A percentile compares a stretch with the other conserved stretches of the same genome.
phyloP scores from a whole-genome alignment of 345 rosid species.

The Ailanthus altissimus region DNA sequence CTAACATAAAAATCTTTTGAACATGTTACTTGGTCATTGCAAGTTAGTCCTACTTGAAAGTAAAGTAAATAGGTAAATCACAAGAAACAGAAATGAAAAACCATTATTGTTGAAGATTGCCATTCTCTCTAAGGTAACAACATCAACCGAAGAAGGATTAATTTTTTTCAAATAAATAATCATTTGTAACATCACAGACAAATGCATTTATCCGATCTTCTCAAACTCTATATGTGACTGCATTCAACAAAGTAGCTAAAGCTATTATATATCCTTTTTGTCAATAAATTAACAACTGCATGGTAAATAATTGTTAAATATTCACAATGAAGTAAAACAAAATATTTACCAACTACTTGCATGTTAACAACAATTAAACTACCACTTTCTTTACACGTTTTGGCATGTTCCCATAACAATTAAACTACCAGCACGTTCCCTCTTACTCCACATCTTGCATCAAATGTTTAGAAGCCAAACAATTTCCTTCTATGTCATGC shows the following conservation, averaged over 20 bases:
- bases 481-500: too few species aligned
- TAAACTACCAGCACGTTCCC: too few species aligned
- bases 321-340: too few species aligned
- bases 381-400: too few species aligned
- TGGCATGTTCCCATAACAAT: too few species aligned
- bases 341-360: too few species aligned
- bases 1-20: constrained; percentile 56
- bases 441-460: too few species aligned
- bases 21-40: constrained; percentile 18
- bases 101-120: neutral
- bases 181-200: constrained; percentile 42
- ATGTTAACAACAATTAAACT: too few species aligned
- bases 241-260: constrained; percentile 18
- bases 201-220: constrained; percentile 44
- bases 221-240: constrained; percentile 47
- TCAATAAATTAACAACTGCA: neutral
- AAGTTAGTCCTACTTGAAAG: neutral
- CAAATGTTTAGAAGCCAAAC: too few species aligned
- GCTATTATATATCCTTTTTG: neutral
- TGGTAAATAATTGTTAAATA: too few species aligned
- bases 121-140: constrained; percentile 51
- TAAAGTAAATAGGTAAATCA: constrained; percentile 14
- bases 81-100: neutral
- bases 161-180: constrained; percentile 39
- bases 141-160: constrained; percentile 51